Evolutionary conservation across 805 yeast species (phyloP).

Genomic region (Schwanniomyces occidentalis): DNA sequence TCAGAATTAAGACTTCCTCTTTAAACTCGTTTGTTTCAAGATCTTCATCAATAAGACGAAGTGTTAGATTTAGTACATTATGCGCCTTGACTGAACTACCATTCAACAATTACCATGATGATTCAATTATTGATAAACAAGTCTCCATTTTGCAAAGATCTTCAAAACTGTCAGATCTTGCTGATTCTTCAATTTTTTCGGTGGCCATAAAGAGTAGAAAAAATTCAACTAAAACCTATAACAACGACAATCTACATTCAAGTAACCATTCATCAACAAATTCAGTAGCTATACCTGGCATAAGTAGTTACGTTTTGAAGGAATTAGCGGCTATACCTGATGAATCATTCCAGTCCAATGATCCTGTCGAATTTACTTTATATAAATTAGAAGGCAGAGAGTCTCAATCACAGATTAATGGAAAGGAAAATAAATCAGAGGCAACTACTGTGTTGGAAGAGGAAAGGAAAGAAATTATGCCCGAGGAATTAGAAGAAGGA

Average conservation of each 20-base stretch:
- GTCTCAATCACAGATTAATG: neutral
- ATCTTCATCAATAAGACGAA: slow-evolving; percentile 26
- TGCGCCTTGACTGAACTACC: slow-evolving; percentile 43
- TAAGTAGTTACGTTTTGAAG: slow-evolving; percentile 39
- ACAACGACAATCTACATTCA: slow-evolving; percentile 10
- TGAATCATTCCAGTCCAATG: slow-evolving; percentile 58
- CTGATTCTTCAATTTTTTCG: slow-evolving; percentile 39
- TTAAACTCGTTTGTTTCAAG: slow-evolving; percentile 22
- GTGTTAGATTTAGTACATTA: slow-evolving; percentile 37
- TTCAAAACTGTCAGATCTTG: slow-evolving; percentile 25
- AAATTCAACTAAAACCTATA: slow-evolving; percentile 13
- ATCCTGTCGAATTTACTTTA: slow-evolving; percentile 75
- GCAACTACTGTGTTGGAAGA: slow-evolving; percentile 18
- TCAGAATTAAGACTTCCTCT: slow-evolving; percentile 12
- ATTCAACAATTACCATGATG: slow-evolving; percentile 21
- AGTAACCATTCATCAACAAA: slow-evolving; percentile 18
- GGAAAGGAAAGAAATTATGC: slow-evolving; percentile 5
- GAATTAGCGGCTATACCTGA: slow-evolving; percentile 86
- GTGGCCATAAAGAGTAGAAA: slow-evolving; percentile 21
- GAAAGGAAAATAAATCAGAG: neutral
- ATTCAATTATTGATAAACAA: slow-evolving; percentile 6
- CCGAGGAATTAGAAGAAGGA: slow-evolving; percentile 13
- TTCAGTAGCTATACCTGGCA: slow-evolving; percentile 58
- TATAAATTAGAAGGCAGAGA: slow-evolving; percentile 73
- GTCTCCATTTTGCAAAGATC: slow-evolving; percentile 12